Conservation (phyloP, 768 basidiomycete genomes). For the Mycena kentingensis region DNA sequence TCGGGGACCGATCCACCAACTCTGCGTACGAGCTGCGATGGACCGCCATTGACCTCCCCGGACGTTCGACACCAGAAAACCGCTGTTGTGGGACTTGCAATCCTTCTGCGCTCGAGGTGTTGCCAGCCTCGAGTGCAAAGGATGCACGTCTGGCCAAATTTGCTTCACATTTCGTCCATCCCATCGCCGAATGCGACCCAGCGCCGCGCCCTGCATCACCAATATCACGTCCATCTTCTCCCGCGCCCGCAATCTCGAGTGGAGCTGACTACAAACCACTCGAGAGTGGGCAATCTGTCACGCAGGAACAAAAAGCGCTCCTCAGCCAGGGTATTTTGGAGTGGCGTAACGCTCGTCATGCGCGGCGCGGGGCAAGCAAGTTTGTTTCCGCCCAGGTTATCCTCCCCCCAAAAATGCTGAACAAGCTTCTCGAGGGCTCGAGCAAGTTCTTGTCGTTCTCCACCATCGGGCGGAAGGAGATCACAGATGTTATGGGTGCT, state of each 20-base stretch:
- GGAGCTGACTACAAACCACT: constrained; percentile 1
- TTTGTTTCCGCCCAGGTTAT: background rate
- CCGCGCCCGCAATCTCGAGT: background rate
- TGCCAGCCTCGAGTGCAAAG: background rate
- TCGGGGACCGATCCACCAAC: constrained; percentile 6
- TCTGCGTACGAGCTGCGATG: constrained; percentile 6
- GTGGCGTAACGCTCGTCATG: too few relatives aligned
- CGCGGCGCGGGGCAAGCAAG: too few relatives aligned
- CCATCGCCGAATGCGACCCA: background rate
- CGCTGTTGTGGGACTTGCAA: constrained; percentile 14
- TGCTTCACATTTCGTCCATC: constrained; percentile 3
- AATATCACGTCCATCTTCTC: background rate
- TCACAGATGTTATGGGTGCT: background rate
- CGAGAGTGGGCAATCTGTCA: background rate
- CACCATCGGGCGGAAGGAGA: constrained; percentile 1
- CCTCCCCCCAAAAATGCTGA: background rate
- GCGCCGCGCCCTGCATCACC: too few relatives aligned
- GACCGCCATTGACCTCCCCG: constrained; percentile 6
- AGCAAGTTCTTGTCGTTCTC: constrained; percentile 2
- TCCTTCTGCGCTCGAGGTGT: background rate
- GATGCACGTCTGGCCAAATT: constrained; percentile 12
- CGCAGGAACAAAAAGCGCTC: constrained; percentile 2
- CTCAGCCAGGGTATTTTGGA: too few relatives aligned
- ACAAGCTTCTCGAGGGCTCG: background rate
- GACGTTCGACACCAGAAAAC: background rate